Conservation (phyloP, 2,329 filamentous ascomycete species). For the Penicillium rolfsii region DNA sequence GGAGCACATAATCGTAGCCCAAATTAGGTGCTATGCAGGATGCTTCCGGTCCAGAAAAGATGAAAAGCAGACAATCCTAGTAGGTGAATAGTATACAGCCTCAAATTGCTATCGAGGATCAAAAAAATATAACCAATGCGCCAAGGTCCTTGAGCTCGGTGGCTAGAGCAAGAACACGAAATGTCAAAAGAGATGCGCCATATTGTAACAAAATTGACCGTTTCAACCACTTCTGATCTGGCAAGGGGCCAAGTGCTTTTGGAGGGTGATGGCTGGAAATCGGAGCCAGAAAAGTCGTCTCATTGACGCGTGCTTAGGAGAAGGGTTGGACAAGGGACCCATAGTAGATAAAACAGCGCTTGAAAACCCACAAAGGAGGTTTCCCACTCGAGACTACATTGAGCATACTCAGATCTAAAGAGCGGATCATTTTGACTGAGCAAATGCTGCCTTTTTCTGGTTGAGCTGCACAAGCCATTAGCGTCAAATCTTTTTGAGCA, state of each 20-base stretch:
- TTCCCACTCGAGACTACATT: background rate
- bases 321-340: background rate
- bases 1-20: too few relatives aligned
- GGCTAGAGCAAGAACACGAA: background rate
- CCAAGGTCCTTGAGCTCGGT: background rate
- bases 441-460: slow-evolving; percentile 33
- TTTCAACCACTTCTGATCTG: background rate
- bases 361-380: background rate
- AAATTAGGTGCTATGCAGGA: background rate
- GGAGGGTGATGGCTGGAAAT: background rate
- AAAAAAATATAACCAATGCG: background rate
- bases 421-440: background rate
- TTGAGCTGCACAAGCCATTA: slow-evolving; percentile 32
- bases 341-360: too few relatives aligned
- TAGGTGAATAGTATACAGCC: slow-evolving; percentile 1
- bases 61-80: background rate
- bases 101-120: background rate
- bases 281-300: background rate
- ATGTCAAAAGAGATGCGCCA: background rate
- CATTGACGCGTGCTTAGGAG: background rate
- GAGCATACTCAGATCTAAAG: background rate
- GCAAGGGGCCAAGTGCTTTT: background rate
- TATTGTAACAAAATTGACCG: background rate
- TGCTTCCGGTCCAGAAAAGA: background rate
- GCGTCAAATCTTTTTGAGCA: background rate